A percentile compares a stretch with the other conserved stretches of the same genome.
Conservation (phyloP, 805 yeast genomes). For the Kodamaea restingae region DNA sequence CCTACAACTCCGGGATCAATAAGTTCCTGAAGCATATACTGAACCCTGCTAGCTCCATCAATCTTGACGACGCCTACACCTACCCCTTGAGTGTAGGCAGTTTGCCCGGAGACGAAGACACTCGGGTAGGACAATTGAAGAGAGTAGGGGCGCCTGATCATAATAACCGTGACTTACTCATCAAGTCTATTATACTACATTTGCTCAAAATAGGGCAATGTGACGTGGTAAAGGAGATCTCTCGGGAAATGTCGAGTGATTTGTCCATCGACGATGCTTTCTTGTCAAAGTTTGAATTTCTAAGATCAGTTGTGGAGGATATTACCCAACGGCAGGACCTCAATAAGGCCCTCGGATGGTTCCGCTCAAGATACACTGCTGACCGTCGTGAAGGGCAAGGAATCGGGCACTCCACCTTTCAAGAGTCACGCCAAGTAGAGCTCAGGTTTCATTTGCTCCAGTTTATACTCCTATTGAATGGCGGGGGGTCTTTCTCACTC, state of each 20-base stretch:
- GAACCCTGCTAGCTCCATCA: conserved; percentile 23
- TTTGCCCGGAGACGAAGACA: conserved; percentile 3
- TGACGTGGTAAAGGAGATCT: conserved; percentile 29
- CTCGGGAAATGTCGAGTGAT: conserved; percentile 18
- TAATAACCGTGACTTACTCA: conserved; percentile 23
- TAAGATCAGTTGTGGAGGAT: conserved; percentile 33
- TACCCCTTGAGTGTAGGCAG: conserved; percentile 25
- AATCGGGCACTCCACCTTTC: neutral
- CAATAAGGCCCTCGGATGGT: conserved; percentile 30
- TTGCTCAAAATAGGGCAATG: conserved; percentile 39
- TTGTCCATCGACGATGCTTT: conserved; percentile 18
- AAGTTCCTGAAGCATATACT: conserved; percentile 32
- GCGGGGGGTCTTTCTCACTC: conserved; percentile 13
- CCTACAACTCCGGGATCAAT: conserved; percentile 33
- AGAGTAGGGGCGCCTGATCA: too few species aligned
- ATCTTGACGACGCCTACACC: conserved; percentile 40
- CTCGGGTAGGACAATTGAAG: too few species aligned
- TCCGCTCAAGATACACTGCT: conserved; percentile 16
- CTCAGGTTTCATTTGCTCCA: conserved; percentile 41
- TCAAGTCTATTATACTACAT: conserved; percentile 37
- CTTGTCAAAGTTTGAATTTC: conserved; percentile 24
- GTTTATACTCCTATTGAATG: conserved; percentile 29
- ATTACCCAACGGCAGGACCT: conserved; percentile 31
- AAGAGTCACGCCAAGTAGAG: conserved; percentile 20
- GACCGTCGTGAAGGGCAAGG: too few species aligned